Evolutionary conservation across 1,284 basidiomycete species (phyloP).

Genomic region (Meripilus lineatus): DNA sequence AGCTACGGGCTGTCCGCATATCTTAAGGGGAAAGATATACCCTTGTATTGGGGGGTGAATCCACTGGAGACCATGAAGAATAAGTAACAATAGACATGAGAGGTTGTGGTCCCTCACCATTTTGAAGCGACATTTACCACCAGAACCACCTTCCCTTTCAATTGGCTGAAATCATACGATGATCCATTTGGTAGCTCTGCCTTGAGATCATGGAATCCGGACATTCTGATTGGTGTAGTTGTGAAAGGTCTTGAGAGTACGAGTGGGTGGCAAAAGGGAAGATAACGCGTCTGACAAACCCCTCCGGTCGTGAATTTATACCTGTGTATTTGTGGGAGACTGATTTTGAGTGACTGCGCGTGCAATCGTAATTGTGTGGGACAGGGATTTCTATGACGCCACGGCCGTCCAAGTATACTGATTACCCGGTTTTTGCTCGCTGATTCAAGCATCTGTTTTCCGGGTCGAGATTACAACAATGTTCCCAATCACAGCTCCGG

Average conservation of each 20-base stretch:
- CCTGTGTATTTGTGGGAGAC: too few relatives aligned
- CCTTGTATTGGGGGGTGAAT: constrained; percentile 87
- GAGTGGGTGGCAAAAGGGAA: background rate
- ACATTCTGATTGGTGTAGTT: constrained; percentile 3
- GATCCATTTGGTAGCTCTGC: constrained; percentile 52
- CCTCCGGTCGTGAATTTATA: too few relatives aligned
- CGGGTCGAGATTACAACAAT: too few relatives aligned
- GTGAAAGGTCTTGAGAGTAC: constrained; percentile 1
- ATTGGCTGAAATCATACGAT: constrained; percentile 54
- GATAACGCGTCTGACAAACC: too few relatives aligned
- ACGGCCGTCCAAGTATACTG: too few relatives aligned
- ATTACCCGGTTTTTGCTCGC: too few relatives aligned
- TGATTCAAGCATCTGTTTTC: too few relatives aligned
- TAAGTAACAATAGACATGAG: background rate
- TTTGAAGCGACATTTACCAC: constrained; percentile 72
- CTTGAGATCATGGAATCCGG: constrained; percentile 57
- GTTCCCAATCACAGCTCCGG: too few relatives aligned
- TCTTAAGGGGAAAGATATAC: constrained; percentile 23
- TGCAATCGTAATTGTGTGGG: too few relatives aligned
- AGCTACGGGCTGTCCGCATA: background rate
- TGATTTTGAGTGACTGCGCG: too few relatives aligned
- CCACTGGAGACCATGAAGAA: constrained; percentile 43
- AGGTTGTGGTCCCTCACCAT: constrained; percentile 44
- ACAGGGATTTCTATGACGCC: too few relatives aligned
- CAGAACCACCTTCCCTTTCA: constrained; percentile 73